Base-by-base conservation (phyloP, 306 rosid genomes). In the Cyclanthera cordifolia region DNA sequence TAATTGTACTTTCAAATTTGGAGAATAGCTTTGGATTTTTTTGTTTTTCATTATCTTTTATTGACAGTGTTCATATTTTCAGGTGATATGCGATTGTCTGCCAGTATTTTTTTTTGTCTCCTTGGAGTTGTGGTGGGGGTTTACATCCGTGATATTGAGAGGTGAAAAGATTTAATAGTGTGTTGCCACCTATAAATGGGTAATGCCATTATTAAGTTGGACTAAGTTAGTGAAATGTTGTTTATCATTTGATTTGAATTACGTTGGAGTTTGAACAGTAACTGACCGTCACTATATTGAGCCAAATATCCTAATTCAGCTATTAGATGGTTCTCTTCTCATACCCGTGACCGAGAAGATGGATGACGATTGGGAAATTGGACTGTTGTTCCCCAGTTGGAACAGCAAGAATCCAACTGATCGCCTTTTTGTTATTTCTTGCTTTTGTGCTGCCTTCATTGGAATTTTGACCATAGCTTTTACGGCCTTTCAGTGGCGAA, bases 401-500 rank as follows among this genome's bases (percentile, higher is more conserved):
- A 86, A 84, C 76, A 71, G 84, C 67, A 88, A 73, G 82, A 90
- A 94, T 76, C 96, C 96, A 3, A 79, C 88, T 3, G 99, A 94
- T 75, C 74, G 81, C 48, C 74, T 94, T 75, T 86, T 94, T 75
- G 51, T 94, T 53, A 34, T 86, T 41, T 87, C 99, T 71, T 88
- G 85, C 75, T 72, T 82, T 10, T 45, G 80, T 34, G 97, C 99
- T 71, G 96, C 86, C 53, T 54, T 94, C 12, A 85, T 94, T 80
- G 99, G 99, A 70, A 83, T 88, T 81, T 76, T 90, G 74, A 90
- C 96, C 55, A 88, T 94, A 82, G 91, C 88, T 61, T 90, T 86
- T 75, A 86, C 97, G 0, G 96, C 99, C 61, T 94, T 94, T 72
- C 99, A 88, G 53, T 94, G 97, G 99, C 82, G 97, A 85, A 82